Percentiles rank a stretch among this genome's conserved stretches.
These are phyloP conservation scores for Yamadazyma epiphylla DNA, from an alignment of 1,139 yeast genomes.

Conservation along the genomic window DNA sequence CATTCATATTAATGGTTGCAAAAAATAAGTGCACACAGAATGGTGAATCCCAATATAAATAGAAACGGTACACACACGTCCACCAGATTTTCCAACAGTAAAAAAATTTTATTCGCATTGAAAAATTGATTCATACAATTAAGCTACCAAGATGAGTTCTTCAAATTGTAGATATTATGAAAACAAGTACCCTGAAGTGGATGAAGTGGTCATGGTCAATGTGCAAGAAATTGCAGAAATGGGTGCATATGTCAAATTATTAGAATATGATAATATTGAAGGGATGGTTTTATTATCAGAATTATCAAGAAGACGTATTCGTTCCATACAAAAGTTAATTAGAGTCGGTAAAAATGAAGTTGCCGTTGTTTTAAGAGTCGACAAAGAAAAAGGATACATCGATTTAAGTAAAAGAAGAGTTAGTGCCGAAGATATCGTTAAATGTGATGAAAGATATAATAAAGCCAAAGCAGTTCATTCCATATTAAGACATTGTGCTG, in stretches of 20 bases:
- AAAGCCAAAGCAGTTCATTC: slow-evolving; percentile 97
- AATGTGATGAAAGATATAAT: slow-evolving; percentile 97
- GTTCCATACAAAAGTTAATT: slow-evolving; percentile 94
- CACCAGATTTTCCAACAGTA: too few species aligned
- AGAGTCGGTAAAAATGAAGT: slow-evolving; percentile 99
- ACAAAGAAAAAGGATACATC: slow-evolving; percentile 96
- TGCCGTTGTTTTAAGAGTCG: slow-evolving; percentile 98
- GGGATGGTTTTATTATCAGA: slow-evolving; percentile 98
- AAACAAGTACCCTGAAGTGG: slow-evolving; percentile 98
- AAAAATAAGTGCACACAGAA: too few species aligned
- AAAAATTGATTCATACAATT: slow-evolving; percentile 1
- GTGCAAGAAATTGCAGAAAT: slow-evolving; percentile 97
- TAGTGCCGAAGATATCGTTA: slow-evolving; percentile 94
- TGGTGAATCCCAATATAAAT: too few species aligned
- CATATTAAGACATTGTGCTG: slow-evolving; percentile 96
- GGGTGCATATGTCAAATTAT: slow-evolving; percentile 95
- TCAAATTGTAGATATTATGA: slow-evolving; percentile 96
- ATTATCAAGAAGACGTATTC: slow-evolving; percentile 95
- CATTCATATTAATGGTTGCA: too few species aligned
- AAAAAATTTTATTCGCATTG: neutral
- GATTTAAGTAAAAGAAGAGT: slow-evolving; percentile 98
- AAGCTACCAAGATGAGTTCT: slow-evolving; percentile 55
- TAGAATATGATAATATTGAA: slow-evolving; percentile 96
- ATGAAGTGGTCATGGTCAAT: slow-evolving; percentile 97
- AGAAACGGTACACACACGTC: too few species aligned